Conservation (phyloP, 2,329 filamentous ascomycete genomes). For the Colletotrichum sp. region DNA sequence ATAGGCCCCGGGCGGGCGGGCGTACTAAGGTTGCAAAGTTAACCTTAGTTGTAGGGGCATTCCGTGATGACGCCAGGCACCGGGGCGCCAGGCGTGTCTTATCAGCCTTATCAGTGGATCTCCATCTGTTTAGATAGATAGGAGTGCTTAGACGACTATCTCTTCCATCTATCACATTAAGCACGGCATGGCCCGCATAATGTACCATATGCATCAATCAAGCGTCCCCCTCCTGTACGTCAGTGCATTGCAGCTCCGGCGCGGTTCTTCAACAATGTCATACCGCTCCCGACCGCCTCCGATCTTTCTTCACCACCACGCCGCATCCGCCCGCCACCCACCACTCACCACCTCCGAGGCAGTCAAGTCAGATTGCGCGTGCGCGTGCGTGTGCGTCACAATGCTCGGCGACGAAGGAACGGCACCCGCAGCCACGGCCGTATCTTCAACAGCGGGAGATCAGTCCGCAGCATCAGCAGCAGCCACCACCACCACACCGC, state of each 20-base stretch:
- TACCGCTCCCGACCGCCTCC: neutral
- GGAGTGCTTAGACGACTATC: neutral
- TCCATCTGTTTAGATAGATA: neutral
- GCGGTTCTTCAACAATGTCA: slow-evolving; percentile 16
- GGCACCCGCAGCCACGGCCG: neutral
- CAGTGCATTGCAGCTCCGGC: slow-evolving; percentile 6
- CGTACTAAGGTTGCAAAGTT: neutral
- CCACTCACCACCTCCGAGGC: neutral
- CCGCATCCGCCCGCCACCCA: neutral
- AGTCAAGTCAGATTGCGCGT: neutral
- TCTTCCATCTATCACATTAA: neutral
- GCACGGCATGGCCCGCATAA: neutral
- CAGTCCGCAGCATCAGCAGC: neutral
- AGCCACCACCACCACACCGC: slow-evolving; percentile 2
- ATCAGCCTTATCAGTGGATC: neutral
- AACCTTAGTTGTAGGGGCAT: neutral
- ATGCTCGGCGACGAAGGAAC: neutral
- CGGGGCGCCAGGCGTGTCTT: neutral
- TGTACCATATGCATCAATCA: neutral
- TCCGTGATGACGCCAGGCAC: neutral
- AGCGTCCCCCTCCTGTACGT: neutral
- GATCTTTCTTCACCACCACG: slow-evolving; percentile 11
- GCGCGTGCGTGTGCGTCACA: neutral
- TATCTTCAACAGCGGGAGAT: neutral
- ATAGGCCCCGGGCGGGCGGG: neutral